A percentile compares a stretch with the other conserved stretches of the same genome.
phyloP scores from a whole-genome alignment of 139 green algal species.

The Micractinium sp. region DNA sequence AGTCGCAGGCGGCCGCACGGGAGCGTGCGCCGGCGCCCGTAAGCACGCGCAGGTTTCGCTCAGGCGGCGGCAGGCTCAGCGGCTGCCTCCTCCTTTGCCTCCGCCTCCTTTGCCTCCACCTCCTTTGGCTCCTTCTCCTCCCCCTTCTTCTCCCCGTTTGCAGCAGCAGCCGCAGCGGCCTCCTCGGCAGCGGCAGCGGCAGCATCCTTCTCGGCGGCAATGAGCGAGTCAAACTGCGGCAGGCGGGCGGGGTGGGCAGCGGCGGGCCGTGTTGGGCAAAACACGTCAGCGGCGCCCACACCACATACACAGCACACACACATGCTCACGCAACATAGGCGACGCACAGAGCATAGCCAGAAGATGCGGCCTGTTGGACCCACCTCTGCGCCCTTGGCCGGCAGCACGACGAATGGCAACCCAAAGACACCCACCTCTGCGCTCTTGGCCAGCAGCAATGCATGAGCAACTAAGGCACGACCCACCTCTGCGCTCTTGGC shows the following conservation, averaged over 20 bases:
- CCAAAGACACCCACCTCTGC: not conserved
- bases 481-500: not conserved
- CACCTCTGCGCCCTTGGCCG: not conserved
- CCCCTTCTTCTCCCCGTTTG: not conserved
- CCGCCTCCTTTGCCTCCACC: not conserved
- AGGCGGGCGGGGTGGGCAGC: not conserved
- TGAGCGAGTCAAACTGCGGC: slow-evolving; percentile 70
- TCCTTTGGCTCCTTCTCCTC: not conserved
- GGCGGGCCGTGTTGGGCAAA: not conserved
- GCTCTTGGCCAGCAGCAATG: not conserved
- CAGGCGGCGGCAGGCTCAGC: not conserved
- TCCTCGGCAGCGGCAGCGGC: slow-evolving; percentile 17
- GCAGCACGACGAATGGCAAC: no score
- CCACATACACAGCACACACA: no score
- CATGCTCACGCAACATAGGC: no score
- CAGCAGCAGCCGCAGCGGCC: not conserved
- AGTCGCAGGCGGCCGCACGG: not conserved
- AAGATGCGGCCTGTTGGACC: no score
- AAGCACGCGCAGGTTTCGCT: not conserved
- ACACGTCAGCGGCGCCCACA: no score
- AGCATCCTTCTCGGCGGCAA: slow-evolving; percentile 45
- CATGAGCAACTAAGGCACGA: not conserved
- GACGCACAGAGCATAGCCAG: no score
- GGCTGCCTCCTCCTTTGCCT: not conserved
- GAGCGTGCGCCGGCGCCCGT: not conserved